Base-by-base conservation (phyloP, 176 grass and related monocot genomes). In the Alopecurus myosuroides region DNA sequence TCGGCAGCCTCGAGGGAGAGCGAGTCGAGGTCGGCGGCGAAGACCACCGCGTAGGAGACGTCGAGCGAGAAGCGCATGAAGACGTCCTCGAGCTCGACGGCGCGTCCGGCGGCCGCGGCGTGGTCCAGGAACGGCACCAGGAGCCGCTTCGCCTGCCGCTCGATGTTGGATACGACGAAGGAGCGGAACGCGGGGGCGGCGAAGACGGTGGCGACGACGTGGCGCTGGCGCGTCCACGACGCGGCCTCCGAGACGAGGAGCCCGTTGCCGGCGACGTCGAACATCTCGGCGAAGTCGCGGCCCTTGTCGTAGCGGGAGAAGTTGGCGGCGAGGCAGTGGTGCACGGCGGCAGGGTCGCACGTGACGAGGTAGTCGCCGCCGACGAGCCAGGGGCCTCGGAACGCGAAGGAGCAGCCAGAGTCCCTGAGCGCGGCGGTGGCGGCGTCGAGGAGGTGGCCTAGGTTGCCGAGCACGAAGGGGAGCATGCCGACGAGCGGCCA, bases 401-500 rank as follows among this genome's bases (percentile, higher is more conserved):
- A 86, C 82, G 11, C 22, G 79, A 95, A 92, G n/a, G 74, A 86
- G 89, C 74, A 78, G 9, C 85, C 79, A 15, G 53, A 66, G 36
- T n/a, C 58, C 20, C 77, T 68, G 85, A 92, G 75, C 45, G 53
- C 71, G 66, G 67, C 82, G 30, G 69, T 75, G 70, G 40, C 48
- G 37, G 41, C 86, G 62, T 92, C 88, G 14, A 90, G 86, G 57
- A 90, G 37, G 46, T 23, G 70, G n/a, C 61, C 72, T 41, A 79
- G 41, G 78, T 90, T 58, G 2, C 0, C 0, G 22, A 90, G 1
- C 11, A 90, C 25, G 12, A 63, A 79, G 5, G 93, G 93, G 33
- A 88, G 70, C 90, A 90, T 95, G 71, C 93, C 90, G 26, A 90
- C 40, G 70, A 90, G 36, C 8, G 90, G 93, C 90, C 93, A 90